Evolutionary conservation across 768 basidiomycete species (phyloP).

Genomic region (Tylopilus cervinicoccineus): DNA sequence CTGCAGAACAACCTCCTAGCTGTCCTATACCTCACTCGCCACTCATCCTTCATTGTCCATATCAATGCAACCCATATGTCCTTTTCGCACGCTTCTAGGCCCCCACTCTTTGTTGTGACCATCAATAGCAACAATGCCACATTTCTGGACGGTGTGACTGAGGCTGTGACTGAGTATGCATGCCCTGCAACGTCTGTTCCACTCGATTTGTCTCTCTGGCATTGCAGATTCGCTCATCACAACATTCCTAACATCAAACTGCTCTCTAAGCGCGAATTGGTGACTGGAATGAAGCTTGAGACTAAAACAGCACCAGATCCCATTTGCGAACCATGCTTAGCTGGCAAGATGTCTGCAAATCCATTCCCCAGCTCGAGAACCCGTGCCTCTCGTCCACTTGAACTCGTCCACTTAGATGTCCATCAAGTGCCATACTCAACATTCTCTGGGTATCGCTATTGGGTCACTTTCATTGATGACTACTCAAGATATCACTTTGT

Average conservation of each 20-base stretch:
- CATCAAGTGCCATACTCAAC: background rate
- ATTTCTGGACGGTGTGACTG: background rate
- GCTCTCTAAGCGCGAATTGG: background rate
- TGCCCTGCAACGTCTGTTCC: background rate
- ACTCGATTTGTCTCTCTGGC: slow-evolving; percentile 18
- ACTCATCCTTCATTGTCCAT: background rate
- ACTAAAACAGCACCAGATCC: background rate
- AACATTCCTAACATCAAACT: background rate
- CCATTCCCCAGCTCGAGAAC: background rate
- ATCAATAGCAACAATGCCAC: background rate
- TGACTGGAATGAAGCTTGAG: background rate
- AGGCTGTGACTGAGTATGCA: background rate
- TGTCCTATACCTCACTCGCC: background rate
- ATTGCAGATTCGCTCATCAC: slow-evolving; percentile 1
- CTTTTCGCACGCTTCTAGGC: no score
- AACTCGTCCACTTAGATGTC: background rate
- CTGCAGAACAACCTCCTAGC: background rate
- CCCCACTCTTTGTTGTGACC: no score
- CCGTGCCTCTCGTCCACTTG: background rate
- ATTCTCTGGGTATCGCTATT: background rate
- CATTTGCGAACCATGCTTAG: background rate
- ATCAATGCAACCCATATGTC: background rate
- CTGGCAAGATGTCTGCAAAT: background rate
- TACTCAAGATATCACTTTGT: background rate
- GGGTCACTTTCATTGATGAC: background rate